Percentiles rank a stretch among this genome's conserved stretches.
Evolutionary conservation across 2,329 filamentous ascomycete genomes (phyloP).

Genomic region (Aureobasidium sp.): DNA sequence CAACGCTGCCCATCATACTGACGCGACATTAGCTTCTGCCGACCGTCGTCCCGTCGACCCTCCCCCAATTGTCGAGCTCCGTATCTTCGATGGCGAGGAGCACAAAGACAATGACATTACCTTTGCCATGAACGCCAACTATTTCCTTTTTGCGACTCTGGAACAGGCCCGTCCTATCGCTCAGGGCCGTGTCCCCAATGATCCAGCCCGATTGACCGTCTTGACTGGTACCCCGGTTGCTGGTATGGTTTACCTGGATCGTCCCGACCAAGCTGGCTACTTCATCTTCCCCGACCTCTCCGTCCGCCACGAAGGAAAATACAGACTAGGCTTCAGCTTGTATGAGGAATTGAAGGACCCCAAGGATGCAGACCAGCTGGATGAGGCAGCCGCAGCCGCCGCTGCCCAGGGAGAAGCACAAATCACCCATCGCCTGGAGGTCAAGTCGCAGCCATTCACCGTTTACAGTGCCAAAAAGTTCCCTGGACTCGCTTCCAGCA

Average conservation of each 20-base stretch:
- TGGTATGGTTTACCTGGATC: conserved; percentile 91
- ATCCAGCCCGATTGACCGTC: conserved; percentile 64
- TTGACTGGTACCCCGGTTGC: conserved; percentile 91
- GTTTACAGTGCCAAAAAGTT: conserved; percentile 99
- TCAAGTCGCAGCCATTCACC: conserved; percentile 77
- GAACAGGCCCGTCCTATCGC: conserved; percentile 79
- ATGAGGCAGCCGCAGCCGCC: conserved; percentile 18
- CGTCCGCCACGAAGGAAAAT: conserved; percentile 89
- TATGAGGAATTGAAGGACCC: conserved; percentile 88
- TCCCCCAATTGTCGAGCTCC: conserved; percentile 86
- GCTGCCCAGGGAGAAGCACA: conserved; percentile 41
- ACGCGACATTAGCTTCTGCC: conserved; percentile 53
- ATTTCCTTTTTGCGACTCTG: conserved; percentile 91
- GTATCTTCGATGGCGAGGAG: conserved; percentile 63
- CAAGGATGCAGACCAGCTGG: conserved; percentile 61
- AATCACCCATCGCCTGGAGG: conserved; percentile 80
- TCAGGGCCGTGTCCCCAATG: conserved; percentile 65
- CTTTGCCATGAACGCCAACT: conserved; percentile 89
- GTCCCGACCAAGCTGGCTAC: conserved; percentile 71
- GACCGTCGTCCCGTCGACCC: conserved; percentile 90
- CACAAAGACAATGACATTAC: conserved; percentile 50
- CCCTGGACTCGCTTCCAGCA: conserved; percentile 85
- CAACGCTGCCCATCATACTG: conserved; percentile 13
- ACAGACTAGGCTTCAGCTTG: conserved; percentile 82
- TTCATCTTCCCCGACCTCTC: conserved; percentile 98